Conservation (phyloP, 306 rosid species). For the Cucurbita argyrosperma region DNA sequence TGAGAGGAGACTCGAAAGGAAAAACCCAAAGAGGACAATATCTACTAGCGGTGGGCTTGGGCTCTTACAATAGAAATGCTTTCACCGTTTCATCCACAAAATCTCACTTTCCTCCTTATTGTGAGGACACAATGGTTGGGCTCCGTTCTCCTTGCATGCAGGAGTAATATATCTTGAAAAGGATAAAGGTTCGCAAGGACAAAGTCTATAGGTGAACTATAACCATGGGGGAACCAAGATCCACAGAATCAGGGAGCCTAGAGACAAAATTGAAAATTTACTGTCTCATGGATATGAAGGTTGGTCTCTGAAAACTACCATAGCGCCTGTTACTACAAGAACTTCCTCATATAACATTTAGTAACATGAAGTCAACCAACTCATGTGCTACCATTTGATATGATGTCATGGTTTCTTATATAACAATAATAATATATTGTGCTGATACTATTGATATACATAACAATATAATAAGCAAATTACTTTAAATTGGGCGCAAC, state of each 20-base stretch:
- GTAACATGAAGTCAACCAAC: neutral
- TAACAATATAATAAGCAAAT: neutral
- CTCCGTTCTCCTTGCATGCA: too few species aligned
- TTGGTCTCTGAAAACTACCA: neutral
- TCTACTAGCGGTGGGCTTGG: too few species aligned
- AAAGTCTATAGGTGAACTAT: too few species aligned
- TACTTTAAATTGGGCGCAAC: conserved; percentile 10
- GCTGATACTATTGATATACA: neutral
- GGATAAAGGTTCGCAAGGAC: too few species aligned
- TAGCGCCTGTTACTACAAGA: conserved; percentile 7
- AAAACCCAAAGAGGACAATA: too few species aligned
- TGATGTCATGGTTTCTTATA: neutral
- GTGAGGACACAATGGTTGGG: neutral
- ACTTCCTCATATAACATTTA: neutral
- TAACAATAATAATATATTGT: neutral
- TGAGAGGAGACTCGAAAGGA: too few species aligned
- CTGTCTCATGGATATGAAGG: neutral
- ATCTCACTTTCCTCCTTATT: neutral
- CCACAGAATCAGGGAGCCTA: too few species aligned
- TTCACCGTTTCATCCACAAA: neutral
- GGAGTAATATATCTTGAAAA: too few species aligned
- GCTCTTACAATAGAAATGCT: neutral
- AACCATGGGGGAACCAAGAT: too few species aligned
- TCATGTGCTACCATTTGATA: neutral
- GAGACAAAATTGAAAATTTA: too few species aligned